phyloP scores from a whole-genome alignment of 1,139 yeast genomes.

The Yamadazyma friedrichii region DNA sequence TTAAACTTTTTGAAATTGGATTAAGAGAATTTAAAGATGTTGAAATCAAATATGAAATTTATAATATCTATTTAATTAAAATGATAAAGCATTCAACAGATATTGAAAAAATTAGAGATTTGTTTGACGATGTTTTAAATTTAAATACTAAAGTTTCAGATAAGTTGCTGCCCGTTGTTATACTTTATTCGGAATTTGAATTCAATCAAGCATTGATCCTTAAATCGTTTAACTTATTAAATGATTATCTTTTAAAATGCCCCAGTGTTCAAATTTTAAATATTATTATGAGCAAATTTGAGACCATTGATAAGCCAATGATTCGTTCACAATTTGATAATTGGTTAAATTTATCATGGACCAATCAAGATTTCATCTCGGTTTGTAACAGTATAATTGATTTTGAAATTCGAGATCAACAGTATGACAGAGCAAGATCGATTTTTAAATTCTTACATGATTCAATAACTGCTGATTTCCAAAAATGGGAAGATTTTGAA shows the following conservation, averaged over 20 bases:
- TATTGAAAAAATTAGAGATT: constrained; percentile 64
- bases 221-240: constrained; percentile 28
- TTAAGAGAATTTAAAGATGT: constrained; percentile 59
- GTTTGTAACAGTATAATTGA: constrained; percentile 40
- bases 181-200: constrained; percentile 65
- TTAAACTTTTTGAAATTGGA: constrained; percentile 68
- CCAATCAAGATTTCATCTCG: constrained; percentile 25
- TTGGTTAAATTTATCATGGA: constrained; percentile 11
- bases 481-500: constrained; percentile 73
- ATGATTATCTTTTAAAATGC: constrained; percentile 10
- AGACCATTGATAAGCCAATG: constrained; percentile 8
- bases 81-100: constrained; percentile 38
- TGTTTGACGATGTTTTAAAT: constrained; percentile 59
- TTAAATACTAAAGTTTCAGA: constrained; percentile 15
- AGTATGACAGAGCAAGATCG: constrained; percentile 59
- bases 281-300: constrained; percentile 9
- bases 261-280: constrained; percentile 11
- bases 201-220: constrained; percentile 24
- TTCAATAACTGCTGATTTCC: constrained; percentile 11
- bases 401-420: constrained; percentile 49
- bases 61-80: constrained; percentile 66
- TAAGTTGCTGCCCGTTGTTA: constrained; percentile 37
- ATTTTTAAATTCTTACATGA: constrained; percentile 43
- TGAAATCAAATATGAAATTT: constrained; percentile 60
- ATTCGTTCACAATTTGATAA: constrained; percentile 12